A percentile compares a stretch with the other conserved stretches of the same genome.
These are phyloP conservation scores for Dillenia suffruticosa DNA, from an alignment of 164 flowering plant genomes.

Conservation along the genomic window DNA sequence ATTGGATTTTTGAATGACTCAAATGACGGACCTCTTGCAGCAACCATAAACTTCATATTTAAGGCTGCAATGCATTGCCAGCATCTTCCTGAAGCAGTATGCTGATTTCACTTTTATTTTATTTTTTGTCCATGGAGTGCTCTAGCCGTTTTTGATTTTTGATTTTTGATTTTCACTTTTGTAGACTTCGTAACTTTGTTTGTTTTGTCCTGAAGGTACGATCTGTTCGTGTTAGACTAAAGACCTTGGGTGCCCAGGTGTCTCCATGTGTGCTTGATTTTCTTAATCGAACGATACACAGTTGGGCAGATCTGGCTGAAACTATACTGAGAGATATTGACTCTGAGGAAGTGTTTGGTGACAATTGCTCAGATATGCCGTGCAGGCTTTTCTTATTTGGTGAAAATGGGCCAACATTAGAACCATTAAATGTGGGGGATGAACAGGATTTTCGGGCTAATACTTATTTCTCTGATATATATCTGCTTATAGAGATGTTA, in stretches of 20 bases:
- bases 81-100: constrained; percentile 90
- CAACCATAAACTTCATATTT: constrained; percentile 69
- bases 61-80: constrained; percentile 91
- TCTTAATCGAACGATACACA: constrained; percentile 64
- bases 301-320: constrained; percentile 84
- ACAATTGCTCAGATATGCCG: constrained; percentile 30
- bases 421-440: constrained; percentile 34
- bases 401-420: constrained; percentile 45
- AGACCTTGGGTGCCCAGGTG: constrained; percentile 68
- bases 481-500: constrained; percentile 80
- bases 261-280: constrained; percentile 77
- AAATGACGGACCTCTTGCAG: constrained; percentile 80
- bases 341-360: constrained; percentile 49
- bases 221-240: constrained; percentile 73
- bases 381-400: constrained; percentile 44
- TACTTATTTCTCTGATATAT: constrained; percentile 71
- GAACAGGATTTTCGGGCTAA: constrained; percentile 37
- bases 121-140: constrained; percentile 3
- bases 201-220: constrained; percentile 56
- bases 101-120: constrained; percentile 16
- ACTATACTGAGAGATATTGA: constrained; percentile 77
- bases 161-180: not conserved
- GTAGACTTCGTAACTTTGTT: constrained; percentile 2
- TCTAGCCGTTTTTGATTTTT: constrained; percentile 4
- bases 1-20: constrained; percentile 60